These are phyloP conservation scores for Pyrus bretschneideri DNA, from an alignment of 306 rosid genomes.

Conservation along the genomic window DNA sequence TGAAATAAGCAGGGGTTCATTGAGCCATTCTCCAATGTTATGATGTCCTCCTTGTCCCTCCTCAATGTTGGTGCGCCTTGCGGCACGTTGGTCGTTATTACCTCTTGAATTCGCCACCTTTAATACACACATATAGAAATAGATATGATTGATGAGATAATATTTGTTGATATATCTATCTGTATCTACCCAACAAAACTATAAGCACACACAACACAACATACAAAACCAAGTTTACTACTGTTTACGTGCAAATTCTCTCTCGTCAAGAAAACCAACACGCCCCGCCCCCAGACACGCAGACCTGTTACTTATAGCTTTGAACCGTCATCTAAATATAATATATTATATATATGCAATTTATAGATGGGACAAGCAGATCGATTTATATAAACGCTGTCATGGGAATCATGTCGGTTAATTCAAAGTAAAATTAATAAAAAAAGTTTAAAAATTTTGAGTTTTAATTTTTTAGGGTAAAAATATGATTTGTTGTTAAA, in stretches of 20 bases:
- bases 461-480: too few species aligned
- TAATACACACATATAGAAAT: not conserved
- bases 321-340: not conserved
- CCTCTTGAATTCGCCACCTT: constrained; percentile 5
- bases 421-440: not conserved
- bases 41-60: not conserved
- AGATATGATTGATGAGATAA: not conserved
- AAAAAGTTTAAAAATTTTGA: too few species aligned
- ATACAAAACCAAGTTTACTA: too few species aligned
- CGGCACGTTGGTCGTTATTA: not conserved
- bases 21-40: not conserved
- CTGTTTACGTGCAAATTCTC: not conserved
- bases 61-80: not conserved
- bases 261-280: not conserved
- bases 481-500: too few species aligned
- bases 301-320: not conserved
- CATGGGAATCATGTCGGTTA: not conserved
- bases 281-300: not conserved
- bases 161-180: too few species aligned
- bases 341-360: not conserved
- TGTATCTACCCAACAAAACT: not conserved
- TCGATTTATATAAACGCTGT: not conserved
- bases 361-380: too few species aligned
- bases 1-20: not conserved
- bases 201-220: not conserved